Evolutionary conservation across 164 flowering plant species (phyloP).

Genomic region (Chloranthus sessilifolius): DNA sequence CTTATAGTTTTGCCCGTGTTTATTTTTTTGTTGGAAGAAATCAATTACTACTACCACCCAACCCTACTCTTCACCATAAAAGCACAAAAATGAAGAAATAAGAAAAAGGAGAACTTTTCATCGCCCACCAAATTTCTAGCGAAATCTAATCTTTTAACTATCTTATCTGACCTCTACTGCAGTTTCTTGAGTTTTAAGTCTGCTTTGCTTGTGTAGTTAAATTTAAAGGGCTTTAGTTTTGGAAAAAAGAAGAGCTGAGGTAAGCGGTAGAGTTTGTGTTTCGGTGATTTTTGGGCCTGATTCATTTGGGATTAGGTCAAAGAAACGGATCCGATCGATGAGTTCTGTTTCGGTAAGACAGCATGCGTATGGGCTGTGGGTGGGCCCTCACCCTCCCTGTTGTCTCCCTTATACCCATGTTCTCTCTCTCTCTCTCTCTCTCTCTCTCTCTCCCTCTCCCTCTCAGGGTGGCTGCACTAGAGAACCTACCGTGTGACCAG

Average conservation of each 20-base stretch:
- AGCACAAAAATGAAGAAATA: no score
- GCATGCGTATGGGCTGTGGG: slow-evolving; percentile 79
- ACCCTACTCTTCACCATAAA: no score
- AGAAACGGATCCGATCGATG: slow-evolving; percentile 31
- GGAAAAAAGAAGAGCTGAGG: slow-evolving; percentile 6
- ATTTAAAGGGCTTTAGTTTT: no score
- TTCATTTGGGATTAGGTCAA: slow-evolving; percentile 61
- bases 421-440: no score
- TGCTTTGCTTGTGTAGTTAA: slow-evolving; percentile 11
- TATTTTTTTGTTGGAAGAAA: no score
- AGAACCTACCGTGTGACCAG: no score
- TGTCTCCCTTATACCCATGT: slow-evolving; percentile 25
- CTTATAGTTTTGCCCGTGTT: not conserved
- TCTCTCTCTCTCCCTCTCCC: slow-evolving; percentile 14
- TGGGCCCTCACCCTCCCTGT: no score
- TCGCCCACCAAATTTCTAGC: slow-evolving; percentile 37
- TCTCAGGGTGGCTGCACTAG: no score
- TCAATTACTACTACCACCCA: slow-evolving; percentile 19
- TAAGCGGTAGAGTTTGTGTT: no score
- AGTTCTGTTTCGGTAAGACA: slow-evolving; percentile 45
- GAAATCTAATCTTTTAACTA: slow-evolving; percentile 20
- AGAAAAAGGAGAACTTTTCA: slow-evolving; percentile 15
- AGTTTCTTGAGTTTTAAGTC: not conserved
- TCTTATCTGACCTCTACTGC: slow-evolving; percentile 14
- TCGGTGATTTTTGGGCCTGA: slow-evolving; percentile 10